Percentiles rank a stretch among this genome's conserved stretches.
These are phyloP conservation scores for Pyrus communis DNA, from an alignment of 306 rosid genomes.

Conservation along the genomic window DNA sequence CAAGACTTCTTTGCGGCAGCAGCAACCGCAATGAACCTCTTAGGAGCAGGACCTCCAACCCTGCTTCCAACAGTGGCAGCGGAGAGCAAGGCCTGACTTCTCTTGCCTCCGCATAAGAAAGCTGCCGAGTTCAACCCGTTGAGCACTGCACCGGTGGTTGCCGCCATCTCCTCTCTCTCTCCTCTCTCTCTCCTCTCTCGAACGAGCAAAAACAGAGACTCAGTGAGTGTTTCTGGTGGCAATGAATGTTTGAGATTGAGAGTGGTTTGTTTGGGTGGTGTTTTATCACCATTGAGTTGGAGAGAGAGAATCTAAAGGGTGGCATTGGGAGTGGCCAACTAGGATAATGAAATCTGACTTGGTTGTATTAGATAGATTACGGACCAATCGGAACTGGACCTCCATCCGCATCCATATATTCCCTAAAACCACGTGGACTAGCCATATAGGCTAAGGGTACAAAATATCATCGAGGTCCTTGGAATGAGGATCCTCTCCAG, in stretches of 20 bases:
- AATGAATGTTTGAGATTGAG: neutral
- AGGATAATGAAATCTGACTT: slow-evolving; percentile 68
- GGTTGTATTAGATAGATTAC: slow-evolving; percentile 70
- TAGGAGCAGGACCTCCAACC: slow-evolving; percentile 38
- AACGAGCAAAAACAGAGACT: neutral
- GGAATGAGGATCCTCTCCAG: too few species aligned
- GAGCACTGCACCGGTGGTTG: slow-evolving; percentile 80
- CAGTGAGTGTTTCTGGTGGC: neutral
- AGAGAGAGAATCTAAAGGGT: slow-evolving; percentile 29
- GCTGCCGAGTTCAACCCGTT: slow-evolving; percentile 74
- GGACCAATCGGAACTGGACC: slow-evolving; percentile 58
- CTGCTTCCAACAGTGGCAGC: slow-evolving; percentile 25
- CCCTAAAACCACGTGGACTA: slow-evolving; percentile 61
- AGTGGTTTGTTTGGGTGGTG: neutral
- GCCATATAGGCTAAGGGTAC: neutral
- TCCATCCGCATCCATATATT: slow-evolving; percentile 41
- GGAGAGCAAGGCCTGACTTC: slow-evolving; percentile 52
- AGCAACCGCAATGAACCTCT: slow-evolving; percentile 46
- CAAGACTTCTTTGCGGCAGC: slow-evolving; percentile 72
- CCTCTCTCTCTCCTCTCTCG: neutral
- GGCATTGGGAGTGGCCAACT: slow-evolving; percentile 41
- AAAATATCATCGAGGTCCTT: neutral
- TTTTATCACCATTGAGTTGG: neutral
- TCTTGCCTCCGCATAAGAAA: slow-evolving; percentile 71
- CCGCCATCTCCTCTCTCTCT: slow-evolving; percentile 51